A percentile compares a stretch with the other conserved stretches of the same genome.
phyloP scores from a whole-genome alignment of 805 yeast genomes.

The Barnettozyma botsteinii region DNA sequence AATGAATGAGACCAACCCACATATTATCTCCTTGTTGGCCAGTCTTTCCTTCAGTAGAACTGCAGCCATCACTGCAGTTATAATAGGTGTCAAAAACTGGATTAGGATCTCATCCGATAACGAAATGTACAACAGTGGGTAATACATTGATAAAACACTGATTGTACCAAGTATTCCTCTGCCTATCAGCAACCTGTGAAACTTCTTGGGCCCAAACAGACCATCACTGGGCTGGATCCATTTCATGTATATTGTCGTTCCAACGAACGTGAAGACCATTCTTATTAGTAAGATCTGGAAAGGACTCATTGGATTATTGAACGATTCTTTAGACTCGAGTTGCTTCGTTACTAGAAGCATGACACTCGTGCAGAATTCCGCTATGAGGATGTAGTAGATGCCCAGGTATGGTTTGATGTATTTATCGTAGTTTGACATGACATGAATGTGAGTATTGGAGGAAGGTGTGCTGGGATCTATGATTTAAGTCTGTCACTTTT shows the following conservation, averaged over 20 bases:
- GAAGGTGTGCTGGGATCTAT: too few species aligned
- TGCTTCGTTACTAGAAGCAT: conserved; percentile 69
- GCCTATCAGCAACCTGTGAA: conserved; percentile 42
- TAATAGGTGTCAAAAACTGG: conserved; percentile 65
- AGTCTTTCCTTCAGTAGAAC: conserved; percentile 57
- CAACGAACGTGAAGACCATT: conserved; percentile 60
- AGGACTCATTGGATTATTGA: conserved; percentile 55
- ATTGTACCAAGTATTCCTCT: conserved; percentile 70
- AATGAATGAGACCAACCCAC: conserved; percentile 54
- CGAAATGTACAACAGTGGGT: conserved; percentile 59
- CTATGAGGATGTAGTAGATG: conserved; percentile 31
- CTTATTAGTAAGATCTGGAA: conserved; percentile 67
- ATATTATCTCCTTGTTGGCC: conserved; percentile 53
- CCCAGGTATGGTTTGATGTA: conserved; percentile 1
- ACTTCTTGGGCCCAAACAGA: conserved; percentile 59
- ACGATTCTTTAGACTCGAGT: conserved; percentile 53
- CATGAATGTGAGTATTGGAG: too few species aligned
- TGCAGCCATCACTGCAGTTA: conserved; percentile 64
- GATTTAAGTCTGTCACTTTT: too few species aligned
- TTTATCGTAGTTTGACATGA: not conserved
- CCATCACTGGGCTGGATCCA: conserved; percentile 51
- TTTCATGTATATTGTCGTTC: conserved; percentile 50
- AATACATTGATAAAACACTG: conserved; percentile 73
- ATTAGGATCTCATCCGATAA: conserved; percentile 73
- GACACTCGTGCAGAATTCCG: conserved; percentile 63